Evolutionary conservation across 1,139 yeast species (phyloP), one percentile per base, ranked within the genome.

Genomic region (Debaryomyces sp.): DNA sequence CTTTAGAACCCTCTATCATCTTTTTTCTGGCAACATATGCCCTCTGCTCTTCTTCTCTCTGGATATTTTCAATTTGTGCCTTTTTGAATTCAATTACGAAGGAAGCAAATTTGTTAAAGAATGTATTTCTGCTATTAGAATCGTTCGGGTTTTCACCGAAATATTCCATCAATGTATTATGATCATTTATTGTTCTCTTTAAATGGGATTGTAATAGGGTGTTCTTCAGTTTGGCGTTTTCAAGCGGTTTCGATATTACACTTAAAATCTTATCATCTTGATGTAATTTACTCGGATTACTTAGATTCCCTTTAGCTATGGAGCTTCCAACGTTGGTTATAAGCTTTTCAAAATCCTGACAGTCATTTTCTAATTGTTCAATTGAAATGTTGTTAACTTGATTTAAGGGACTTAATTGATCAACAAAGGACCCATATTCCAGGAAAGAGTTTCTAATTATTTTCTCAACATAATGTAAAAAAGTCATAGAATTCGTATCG

Each of bases 401-500:
- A 44, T 77, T 74, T 17, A 90, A 79, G 12, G 80, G 78, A 43
- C 73, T 71, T 55, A 94, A 72, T 47, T 94, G 97, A 56, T 87
- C 89, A 10, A 87, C 82, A 67, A 94, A 92, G 2, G 78, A 77
- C 42, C 89, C 87, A 53, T 82, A 75, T 47, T 89, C 91, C 0
- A 97, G 92, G 61, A 89, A 92, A 26, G 87, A 80, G 32, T 79
- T 80, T 47, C 98, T 74, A 21, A 94, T 80, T 32, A 88, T 80
- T 59, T 82, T 84, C 63, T 94, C 99, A 49, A 94, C 84, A 60
- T 90, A 91, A 61, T 94, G 97, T 60, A 94, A 68, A 60, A 94
- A 87, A 17, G 92, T 87, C 78, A 85, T 79, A 6, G 89, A 82
- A 58, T 89, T 90, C 54, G 84, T 81, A 30, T 84, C 80, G 60